A percentile compares a stretch with the other conserved stretches of the same genome.
Evolutionary conservation across 179 eudicot species (phyloP).

Genomic region (Vitellaria paradoxa): DNA sequence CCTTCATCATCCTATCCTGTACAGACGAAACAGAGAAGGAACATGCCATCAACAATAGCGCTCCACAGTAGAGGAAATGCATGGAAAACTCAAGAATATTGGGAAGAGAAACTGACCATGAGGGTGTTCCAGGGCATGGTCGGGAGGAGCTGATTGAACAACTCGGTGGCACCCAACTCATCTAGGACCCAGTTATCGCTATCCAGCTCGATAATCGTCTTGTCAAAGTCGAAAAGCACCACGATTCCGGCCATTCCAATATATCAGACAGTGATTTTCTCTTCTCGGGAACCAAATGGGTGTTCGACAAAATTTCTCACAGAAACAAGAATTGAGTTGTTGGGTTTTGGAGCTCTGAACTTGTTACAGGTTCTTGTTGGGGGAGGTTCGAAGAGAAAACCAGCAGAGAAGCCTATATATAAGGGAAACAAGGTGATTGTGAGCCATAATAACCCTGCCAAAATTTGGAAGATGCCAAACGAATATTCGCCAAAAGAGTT

Average conservation of each 20-base stretch:
- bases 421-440: no score
- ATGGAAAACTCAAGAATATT: no score
- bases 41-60: not conserved
- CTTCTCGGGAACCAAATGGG: not conserved
- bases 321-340: no score
- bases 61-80: no score
- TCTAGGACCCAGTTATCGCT: conserved; percentile 84
- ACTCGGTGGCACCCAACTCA: conserved; percentile 57
- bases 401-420: no score
- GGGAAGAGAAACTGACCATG: conserved; percentile 44
- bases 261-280: not conserved
- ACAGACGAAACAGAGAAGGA: not conserved
- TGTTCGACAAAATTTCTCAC: no score
- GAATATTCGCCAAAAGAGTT: not conserved
- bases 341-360: no score
- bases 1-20: conserved; percentile 76
- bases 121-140: conserved; percentile 78
- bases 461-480: not conserved
- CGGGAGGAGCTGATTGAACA: conserved; percentile 60
- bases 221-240: conserved; percentile 71
- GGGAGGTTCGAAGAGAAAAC: no score
- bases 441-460: no score
- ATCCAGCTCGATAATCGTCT: conserved; percentile 71
- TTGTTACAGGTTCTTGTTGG: no score
- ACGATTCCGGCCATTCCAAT: conserved; percentile 49